Percentiles rank a stretch among this genome's conserved stretches.
Conservation (phyloP, 805 yeast genomes). For the Saccharomyces jurei region DNA sequence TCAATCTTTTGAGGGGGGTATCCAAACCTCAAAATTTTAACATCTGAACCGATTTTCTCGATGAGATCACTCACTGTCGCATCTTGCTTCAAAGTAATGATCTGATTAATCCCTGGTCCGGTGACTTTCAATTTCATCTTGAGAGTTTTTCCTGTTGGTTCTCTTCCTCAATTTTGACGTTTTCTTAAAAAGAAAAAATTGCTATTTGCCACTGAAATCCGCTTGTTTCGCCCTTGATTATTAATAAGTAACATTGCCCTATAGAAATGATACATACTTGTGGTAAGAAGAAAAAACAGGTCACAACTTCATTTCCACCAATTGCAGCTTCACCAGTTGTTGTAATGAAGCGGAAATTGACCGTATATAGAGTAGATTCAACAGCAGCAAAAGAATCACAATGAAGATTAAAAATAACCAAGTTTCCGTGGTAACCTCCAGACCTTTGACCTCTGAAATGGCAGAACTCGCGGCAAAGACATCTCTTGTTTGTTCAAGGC, state of each 20-base stretch:
- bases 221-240: neutral
- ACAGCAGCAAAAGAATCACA: neutral
- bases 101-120: constrained; percentile 20
- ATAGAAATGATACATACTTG: neutral
- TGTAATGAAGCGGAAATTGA: neutral
- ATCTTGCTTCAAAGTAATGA: constrained; percentile 33
- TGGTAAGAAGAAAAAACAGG: neutral
- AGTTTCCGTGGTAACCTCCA: neutral
- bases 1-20: constrained; percentile 51
- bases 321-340: neutral
- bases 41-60: constrained; percentile 10
- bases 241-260: neutral
- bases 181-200: neutral
- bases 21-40: constrained; percentile 39
- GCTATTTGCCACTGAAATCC: neutral
- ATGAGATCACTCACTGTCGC: constrained; percentile 31
- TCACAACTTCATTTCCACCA: neutral
- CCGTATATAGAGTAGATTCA: neutral
- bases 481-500: neutral
- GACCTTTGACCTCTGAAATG: neutral
- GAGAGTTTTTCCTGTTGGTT: neutral
- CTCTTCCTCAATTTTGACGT: neutral
- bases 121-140: constrained; percentile 36
- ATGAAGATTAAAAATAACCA: neutral
- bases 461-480: neutral